Percentiles rank a stretch among this genome's conserved stretches.
phyloP scores from a whole-genome alignment of 2,329 filamentous ascomycete genomes.

The Ophiostoma triangulosporum region DNA sequence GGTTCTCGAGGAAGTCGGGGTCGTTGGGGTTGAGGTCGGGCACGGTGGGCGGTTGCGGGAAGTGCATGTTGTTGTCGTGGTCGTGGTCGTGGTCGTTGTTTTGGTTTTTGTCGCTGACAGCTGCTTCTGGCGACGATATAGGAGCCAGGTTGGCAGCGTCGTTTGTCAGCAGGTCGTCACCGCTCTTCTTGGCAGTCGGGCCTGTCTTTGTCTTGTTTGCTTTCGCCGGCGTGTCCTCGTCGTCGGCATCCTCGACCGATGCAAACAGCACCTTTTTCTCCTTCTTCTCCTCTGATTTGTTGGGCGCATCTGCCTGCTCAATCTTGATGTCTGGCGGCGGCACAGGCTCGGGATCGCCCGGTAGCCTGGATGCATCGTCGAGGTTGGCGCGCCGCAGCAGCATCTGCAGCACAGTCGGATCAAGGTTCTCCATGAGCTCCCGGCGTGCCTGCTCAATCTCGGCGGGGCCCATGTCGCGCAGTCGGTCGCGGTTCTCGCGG shows the following conservation, averaged over 20 bases:
- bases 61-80: constrained; percentile 37
- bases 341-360: constrained; percentile 2
- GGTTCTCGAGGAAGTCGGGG: constrained; percentile 66
- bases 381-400: constrained; percentile 66
- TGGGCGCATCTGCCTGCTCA: not conserved
- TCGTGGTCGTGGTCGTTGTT: constrained; percentile 13
- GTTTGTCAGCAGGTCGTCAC: not conserved
- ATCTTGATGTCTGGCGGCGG: constrained; percentile 5
- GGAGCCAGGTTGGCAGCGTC: constrained; percentile 27
- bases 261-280: constrained; percentile 3
- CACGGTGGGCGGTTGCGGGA: constrained; percentile 37
- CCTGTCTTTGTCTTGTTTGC: not conserved
- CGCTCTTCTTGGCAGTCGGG: not conserved
- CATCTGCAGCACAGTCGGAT: constrained; percentile 61
- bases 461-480: constrained; percentile 65
- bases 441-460: constrained; percentile 71
- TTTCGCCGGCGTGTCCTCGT: not conserved
- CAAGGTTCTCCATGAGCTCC: constrained; percentile 67
- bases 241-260: not conserved
- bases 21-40: constrained; percentile 74
- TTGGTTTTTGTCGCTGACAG: constrained; percentile 10
- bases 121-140: constrained; percentile 19
- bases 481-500: constrained; percentile 60
- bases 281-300: constrained; percentile 6
- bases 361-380: constrained; percentile 39